Percentiles rank a stretch among this genome's conserved stretches.
Conservation (phyloP, 768 basidiomycete genomes). For the Tricholoma sp. region DNA sequence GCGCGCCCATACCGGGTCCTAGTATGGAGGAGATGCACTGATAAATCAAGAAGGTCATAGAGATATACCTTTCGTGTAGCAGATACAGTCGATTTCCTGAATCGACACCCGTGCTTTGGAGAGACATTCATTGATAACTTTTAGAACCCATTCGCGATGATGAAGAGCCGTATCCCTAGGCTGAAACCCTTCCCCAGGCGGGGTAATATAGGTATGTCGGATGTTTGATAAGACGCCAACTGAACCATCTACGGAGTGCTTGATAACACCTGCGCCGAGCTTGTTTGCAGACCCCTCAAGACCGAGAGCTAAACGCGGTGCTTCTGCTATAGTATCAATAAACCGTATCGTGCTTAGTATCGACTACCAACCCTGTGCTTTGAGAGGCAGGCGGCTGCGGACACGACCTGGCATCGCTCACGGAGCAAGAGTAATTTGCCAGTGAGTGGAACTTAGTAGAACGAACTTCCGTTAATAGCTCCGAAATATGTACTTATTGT, state of each 20-base stretch:
- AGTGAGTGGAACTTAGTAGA: too few relatives aligned
- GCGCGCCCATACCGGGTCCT: constrained; percentile 99
- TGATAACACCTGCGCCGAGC: constrained; percentile 89
- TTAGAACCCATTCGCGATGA: constrained; percentile 88
- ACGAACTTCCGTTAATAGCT: too few relatives aligned
- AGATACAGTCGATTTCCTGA: constrained; percentile 87
- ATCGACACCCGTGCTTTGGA: constrained; percentile 63
- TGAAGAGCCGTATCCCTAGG: constrained; percentile 94
- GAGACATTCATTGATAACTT: constrained; percentile 76
- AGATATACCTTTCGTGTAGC: constrained; percentile 86
- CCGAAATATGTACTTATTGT: too few relatives aligned
- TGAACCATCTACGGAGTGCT: constrained; percentile 70
- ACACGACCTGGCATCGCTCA: constrained; percentile 22
- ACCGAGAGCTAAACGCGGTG: constrained; percentile 82
- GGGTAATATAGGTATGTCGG: constrained; percentile 98
- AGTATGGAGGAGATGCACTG: neutral
- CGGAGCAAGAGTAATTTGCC: too few relatives aligned
- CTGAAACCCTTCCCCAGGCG: constrained; percentile 95
- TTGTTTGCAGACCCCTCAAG: constrained; percentile 99
- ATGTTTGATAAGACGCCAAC: constrained; percentile 84
- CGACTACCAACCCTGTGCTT: constrained; percentile 28
- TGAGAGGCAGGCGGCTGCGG: constrained; percentile 17
- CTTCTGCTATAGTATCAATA: constrained; percentile 35
- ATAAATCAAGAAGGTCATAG: neutral
- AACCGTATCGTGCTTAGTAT: neutral